Evolutionary conservation across 23 red algal genomes (phyloP), one percentile per base, ranked within the genome.

Genomic region (Gracilaria gracilis): DNA sequence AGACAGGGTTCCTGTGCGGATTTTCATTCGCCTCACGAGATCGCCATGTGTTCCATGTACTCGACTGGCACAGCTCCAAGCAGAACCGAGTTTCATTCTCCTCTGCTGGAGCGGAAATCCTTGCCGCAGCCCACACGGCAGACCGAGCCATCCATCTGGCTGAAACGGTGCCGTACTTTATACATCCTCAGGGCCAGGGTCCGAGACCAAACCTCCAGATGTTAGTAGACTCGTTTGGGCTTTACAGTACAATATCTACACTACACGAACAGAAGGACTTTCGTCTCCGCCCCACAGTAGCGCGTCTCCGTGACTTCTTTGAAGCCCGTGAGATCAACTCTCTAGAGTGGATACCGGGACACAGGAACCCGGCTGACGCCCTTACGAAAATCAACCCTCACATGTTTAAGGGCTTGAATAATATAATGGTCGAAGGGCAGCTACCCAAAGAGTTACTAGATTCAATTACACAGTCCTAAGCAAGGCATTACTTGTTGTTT

Each of bases 71-170:
- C 59, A 67, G 57, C 14, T 62, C 33, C 4, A 70, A 67, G 37
- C 81, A 66, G 27, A 39, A 31, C 37, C 58, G 81, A 38, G 57
- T 84, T 24, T 84, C 48, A 14, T 83, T 83, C 80, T 83, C 80
- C 16, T 67, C 36, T 9, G 61, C 61, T n/a, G 80, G 50, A 1
- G 51, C 57, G 15, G 57, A 66, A 4, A 83, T 83, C 44, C 80
- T 61, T 59, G 48, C 55, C 15, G 54, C 80, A 9, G 57, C 80
- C 1, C 15, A 65, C 57, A 64, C 31, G 2, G 35, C 80, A 11
- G 80, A 83, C 55, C 29, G 57, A 3, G 21, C 46, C 34, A 64
- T 44, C 23, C 32, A 44, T 16, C n/a, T 83, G 3, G 8, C 80
- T 40, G 57, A 62, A 20, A 59, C 55, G 13, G 0, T 66, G 24